Evolutionary conservation across 2,329 filamentous ascomycete species (phyloP).

Genomic region (Fusarium sp.): DNA sequence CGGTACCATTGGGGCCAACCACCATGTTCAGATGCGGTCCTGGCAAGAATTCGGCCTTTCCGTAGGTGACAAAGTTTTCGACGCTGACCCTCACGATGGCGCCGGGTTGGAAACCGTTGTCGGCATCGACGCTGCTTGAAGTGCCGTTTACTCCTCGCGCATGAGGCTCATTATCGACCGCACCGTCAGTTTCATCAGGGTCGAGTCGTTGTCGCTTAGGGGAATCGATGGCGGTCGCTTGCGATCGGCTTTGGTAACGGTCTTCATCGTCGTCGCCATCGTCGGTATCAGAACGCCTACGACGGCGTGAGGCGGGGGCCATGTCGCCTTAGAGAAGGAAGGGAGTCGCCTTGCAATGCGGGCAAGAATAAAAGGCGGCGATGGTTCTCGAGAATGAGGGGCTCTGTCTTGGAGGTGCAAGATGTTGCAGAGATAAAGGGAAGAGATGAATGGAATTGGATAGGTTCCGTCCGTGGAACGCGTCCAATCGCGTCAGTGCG

Average conservation of each 20-base stretch:
- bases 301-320: constrained; percentile 53
- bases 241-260: constrained; percentile 38
- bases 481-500: constrained; percentile 39
- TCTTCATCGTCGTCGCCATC: constrained; percentile 51
- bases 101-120: constrained; percentile 72
- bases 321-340: constrained; percentile 35
- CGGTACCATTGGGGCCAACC: constrained; percentile 97
- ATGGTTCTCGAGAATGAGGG: background rate
- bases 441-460: constrained; percentile 8
- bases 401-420: background rate
- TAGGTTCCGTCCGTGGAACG: constrained; percentile 21
- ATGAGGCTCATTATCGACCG: constrained; percentile 15
- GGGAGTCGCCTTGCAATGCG: background rate
- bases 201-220: constrained; percentile 54
- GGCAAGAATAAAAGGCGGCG: background rate
- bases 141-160: constrained; percentile 25
- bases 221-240: constrained; percentile 39
- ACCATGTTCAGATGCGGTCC: constrained; percentile 98
- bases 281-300: constrained; percentile 57
- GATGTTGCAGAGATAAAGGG: background rate
- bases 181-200: constrained; percentile 35
- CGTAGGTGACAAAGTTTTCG: constrained; percentile 94
- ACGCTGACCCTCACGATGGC: constrained; percentile 90
- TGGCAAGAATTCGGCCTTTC: constrained; percentile 88
- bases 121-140: constrained; percentile 33